phyloP scores from a whole-genome alignment of 2,329 filamentous ascomycete genomes.

The Stagonosporopsis chrysanthemi region DNA sequence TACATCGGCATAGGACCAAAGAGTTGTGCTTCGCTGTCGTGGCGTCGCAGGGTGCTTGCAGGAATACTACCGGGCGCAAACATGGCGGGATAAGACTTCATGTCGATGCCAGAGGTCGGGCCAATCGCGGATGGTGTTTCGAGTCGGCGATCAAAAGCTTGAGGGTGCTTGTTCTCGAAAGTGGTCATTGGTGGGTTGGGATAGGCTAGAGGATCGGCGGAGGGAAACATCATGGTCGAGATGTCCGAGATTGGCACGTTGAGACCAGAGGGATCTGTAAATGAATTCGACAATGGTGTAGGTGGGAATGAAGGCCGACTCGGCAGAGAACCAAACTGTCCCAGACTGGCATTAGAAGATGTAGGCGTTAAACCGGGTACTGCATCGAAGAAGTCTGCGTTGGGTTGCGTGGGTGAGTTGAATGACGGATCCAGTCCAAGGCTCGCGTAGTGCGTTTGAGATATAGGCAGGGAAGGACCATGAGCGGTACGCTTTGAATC shows the following conservation, averaged over 20 bases:
- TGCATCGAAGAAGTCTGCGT: conserved; percentile 40
- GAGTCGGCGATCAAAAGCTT: conserved; percentile 37
- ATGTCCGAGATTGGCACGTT: conserved; percentile 69
- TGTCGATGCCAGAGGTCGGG: conserved; percentile 37
- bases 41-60: conserved; percentile 26
- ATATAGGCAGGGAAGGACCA: conserved; percentile 36
- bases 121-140: conserved; percentile 28
- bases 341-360: conserved; percentile 40
- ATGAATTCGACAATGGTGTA: conserved; percentile 40
- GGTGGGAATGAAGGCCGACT: conserved; percentile 41
- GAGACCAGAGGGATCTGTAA: conserved; percentile 40
- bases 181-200: conserved; percentile 76
- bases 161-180: conserved; percentile 55
- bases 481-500: conserved; percentile 37
- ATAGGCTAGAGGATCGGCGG: conserved; percentile 79
- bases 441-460: conserved; percentile 39
- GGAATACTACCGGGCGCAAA: conserved; percentile 34
- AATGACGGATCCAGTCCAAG: conserved; percentile 40
- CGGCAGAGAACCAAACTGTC: conserved; percentile 35
- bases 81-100: conserved; percentile 36
- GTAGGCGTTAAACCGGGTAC: conserved; percentile 45
- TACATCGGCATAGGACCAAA: conserved; percentile 76
- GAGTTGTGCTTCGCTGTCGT: conserved; percentile 76
- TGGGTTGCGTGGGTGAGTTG: conserved; percentile 36
- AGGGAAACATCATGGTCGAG: conserved; percentile 81